These are phyloP conservation scores for Fragosphaeria purpurea DNA, from an alignment of 2,329 filamentous ascomycete species.

Conservation along the genomic window DNA sequence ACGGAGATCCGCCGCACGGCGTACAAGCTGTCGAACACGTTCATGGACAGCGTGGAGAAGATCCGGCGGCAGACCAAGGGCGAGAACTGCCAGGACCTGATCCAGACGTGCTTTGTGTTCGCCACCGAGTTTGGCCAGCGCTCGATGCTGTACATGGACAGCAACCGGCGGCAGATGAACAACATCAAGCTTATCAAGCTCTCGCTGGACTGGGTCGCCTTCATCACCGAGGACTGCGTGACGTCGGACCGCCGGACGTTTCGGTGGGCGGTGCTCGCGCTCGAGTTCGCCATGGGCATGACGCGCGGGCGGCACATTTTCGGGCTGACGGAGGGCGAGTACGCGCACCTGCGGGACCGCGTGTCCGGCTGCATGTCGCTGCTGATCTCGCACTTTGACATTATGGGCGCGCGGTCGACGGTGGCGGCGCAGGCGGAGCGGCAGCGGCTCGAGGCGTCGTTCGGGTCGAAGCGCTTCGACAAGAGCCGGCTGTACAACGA, in stretches of 20 bases:
- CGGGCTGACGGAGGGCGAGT: slow-evolving; percentile 82
- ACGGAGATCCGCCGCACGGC: slow-evolving; percentile 93
- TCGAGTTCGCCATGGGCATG: slow-evolving; percentile 97
- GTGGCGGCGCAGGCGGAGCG: slow-evolving; percentile 90
- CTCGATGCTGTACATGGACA: slow-evolving; percentile 90
- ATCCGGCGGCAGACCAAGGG: slow-evolving; percentile 77
- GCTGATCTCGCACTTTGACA: slow-evolving; percentile 96
- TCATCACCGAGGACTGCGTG: slow-evolving; percentile 94
- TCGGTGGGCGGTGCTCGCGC: slow-evolving; percentile 87
- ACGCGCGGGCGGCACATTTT: slow-evolving; percentile 88
- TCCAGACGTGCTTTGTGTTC: slow-evolving; percentile 96
- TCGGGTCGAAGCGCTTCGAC: slow-evolving; percentile 65
- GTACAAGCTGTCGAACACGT: slow-evolving; percentile 92
- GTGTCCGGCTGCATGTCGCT: slow-evolving; percentile 97
- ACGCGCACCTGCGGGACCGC: slow-evolving; percentile 69
- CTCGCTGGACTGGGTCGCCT: slow-evolving; percentile 92
- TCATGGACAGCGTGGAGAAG: slow-evolving; percentile 96
- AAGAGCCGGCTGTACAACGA: slow-evolving; percentile 66
- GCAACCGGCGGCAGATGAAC: slow-evolving; percentile 91
- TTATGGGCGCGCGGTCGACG: slow-evolving; percentile 92
- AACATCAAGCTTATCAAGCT: slow-evolving; percentile 90
- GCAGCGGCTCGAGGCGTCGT: slow-evolving; percentile 75
- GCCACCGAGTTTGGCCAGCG: slow-evolving; percentile 98
- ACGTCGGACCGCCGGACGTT: slow-evolving; percentile 93
- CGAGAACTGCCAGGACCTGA: slow-evolving; percentile 84